These are phyloP conservation scores for Catharanthus roseus DNA, from an alignment of 257 asterid genomes.

Conservation along the genomic window DNA sequence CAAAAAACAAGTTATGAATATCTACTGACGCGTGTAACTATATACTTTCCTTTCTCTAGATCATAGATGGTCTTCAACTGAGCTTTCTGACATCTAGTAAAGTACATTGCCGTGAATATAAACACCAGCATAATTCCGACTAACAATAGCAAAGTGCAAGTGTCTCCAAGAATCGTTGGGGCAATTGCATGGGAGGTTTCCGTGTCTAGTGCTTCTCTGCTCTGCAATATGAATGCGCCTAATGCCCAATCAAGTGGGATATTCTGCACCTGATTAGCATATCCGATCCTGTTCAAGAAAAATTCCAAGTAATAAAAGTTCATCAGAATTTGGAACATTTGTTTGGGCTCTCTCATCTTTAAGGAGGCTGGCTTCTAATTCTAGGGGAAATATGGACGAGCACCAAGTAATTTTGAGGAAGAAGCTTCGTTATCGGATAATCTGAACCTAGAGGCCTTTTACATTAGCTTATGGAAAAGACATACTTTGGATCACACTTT, in stretches of 20 bases:
- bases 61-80: conserved; percentile 87
- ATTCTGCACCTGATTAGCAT: conserved; percentile 62
- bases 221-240: conserved; percentile 84
- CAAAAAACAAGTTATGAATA: conserved; percentile 39
- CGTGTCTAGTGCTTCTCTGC: conserved; percentile 30
- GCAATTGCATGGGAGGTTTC: conserved; percentile 40
- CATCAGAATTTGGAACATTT: background rate
- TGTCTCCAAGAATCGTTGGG: conserved; percentile 30
- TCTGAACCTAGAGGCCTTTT: background rate
- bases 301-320: background rate
- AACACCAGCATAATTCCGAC: conserved; percentile 38
- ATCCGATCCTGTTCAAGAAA: conserved; percentile 47
- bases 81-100: conserved; percentile 62
- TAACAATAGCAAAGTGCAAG: conserved; percentile 37
- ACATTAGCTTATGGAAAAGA: background rate
- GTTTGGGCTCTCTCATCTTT: background rate
- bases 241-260: conserved; percentile 95
- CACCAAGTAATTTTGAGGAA: background rate
- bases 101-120: conserved; percentile 40
- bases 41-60: conserved; percentile 92
- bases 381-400: background rate
- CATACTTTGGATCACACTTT: too few relatives aligned
- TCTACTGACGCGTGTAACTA: conserved; percentile 67
- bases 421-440: background rate
- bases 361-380: background rate